Percentiles rank a stretch among this genome's conserved stretches.
Conservation (phyloP, 768 basidiomycete species). For the Phallus indusiatus region DNA sequence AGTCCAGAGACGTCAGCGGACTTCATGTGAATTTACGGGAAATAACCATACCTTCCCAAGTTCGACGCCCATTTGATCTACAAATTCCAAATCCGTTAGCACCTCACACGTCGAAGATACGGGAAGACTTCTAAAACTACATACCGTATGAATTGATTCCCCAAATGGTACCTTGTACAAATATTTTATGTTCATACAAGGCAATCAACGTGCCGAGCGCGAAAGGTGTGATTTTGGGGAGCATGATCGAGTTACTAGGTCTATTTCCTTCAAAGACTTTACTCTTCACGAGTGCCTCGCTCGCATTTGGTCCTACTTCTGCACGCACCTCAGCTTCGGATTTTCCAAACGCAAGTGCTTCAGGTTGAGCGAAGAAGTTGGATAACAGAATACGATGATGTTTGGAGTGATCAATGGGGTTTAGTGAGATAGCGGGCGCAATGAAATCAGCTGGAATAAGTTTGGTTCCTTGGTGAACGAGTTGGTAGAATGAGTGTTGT, state of each 20-base stretch:
- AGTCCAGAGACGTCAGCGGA: background rate
- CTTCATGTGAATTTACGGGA: background rate
- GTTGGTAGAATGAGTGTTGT: conserved; percentile 99
- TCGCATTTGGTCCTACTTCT: conserved; percentile 49
- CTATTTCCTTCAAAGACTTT: conserved; percentile 98
- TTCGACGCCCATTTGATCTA: conserved; percentile 99
- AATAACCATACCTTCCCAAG: conserved; percentile 60
- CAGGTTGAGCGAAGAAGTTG: conserved; percentile 98
- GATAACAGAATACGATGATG: conserved; percentile 96
- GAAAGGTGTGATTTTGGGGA: conserved; percentile 85
- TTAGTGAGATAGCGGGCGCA: conserved; percentile 81
- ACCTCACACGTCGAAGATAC: background rate
- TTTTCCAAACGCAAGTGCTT: conserved; percentile 97
- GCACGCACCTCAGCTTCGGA: conserved; percentile 74
- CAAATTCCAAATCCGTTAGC: background rate
- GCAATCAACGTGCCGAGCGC: conserved; percentile 86
- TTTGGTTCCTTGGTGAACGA: conserved; percentile 91
- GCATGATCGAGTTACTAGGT: conserved; percentile 93
- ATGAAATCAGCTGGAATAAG: conserved; percentile 88
- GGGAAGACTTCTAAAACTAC: conserved; percentile 17
- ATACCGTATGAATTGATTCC: conserved; percentile 96
- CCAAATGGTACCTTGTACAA: conserved; percentile 95
- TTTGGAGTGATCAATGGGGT: conserved; percentile 77
- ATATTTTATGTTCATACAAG: conserved; percentile 98
- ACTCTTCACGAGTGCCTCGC: conserved; percentile 82